phyloP scores from a whole-genome alignment of 1,284 basidiomycete species.

The Sphagnurus paluster region DNA sequence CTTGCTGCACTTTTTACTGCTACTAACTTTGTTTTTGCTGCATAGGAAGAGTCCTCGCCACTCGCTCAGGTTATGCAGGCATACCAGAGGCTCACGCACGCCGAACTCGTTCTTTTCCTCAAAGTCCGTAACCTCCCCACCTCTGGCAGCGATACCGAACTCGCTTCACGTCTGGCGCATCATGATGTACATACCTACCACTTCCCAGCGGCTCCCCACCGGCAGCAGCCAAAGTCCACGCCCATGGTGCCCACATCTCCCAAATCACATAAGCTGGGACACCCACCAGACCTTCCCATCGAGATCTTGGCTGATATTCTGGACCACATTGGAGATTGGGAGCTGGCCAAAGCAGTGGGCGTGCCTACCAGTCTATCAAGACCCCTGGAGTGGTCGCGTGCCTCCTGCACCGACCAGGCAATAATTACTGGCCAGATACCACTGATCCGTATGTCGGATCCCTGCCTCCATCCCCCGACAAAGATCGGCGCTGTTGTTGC shows the following conservation, averaged over 20 bases:
- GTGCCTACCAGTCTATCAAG: constrained; percentile 65
- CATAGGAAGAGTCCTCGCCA: constrained; percentile 36
- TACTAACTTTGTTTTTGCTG: constrained; percentile 9
- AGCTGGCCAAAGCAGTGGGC: constrained; percentile 73
- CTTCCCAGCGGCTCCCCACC: constrained; percentile 41
- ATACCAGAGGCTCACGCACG: constrained; percentile 64
- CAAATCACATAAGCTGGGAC: constrained; percentile 26
- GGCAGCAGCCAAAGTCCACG: constrained; percentile 19
- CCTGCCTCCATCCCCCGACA: constrained; percentile 57
- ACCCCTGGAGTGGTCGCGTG: constrained; percentile 70
- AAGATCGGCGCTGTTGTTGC: constrained; percentile 64
- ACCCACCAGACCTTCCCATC: constrained; percentile 62
- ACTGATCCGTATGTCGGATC: constrained; percentile 57
- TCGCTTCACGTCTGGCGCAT: constrained; percentile 66
- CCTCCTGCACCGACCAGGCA: constrained; percentile 65
- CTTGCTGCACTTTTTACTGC: background rate
- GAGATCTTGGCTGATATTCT: constrained; percentile 77
- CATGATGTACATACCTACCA: constrained; percentile 73
- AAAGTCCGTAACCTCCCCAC: constrained; percentile 65
- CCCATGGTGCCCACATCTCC: constrained; percentile 24
- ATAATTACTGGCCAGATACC: constrained; percentile 65
- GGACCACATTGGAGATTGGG: constrained; percentile 78
- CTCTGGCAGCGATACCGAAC: constrained; percentile 57
- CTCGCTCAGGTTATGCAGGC: constrained; percentile 57
- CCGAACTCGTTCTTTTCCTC: constrained; percentile 73